These are phyloP conservation scores for Aspergillus spinulosporus DNA, from an alignment of 2,329 filamentous ascomycete species.

Conservation along the genomic window DNA sequence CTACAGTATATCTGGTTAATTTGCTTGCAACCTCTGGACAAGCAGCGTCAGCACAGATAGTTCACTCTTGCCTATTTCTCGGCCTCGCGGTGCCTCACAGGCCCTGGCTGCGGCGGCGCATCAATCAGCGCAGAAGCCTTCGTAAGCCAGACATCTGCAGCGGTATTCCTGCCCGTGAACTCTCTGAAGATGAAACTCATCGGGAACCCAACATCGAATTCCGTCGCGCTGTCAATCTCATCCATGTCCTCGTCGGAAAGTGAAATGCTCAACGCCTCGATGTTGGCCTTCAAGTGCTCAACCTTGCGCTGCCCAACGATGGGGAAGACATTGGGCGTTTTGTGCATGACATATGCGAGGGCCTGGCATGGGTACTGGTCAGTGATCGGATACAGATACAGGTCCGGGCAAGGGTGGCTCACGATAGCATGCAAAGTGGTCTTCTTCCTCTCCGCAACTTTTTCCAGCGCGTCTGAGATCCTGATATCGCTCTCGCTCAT, in stretches of 20 bases:
- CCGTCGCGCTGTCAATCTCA: neutral
- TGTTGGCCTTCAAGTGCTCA: neutral
- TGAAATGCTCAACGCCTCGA: neutral
- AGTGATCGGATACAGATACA: no score
- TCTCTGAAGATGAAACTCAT: neutral
- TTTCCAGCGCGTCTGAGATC: conserved; percentile 17
- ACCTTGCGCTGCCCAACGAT: neutral
- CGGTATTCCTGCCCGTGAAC: neutral
- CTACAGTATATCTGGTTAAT: no score
- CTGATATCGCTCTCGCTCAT: conserved; percentile 10
- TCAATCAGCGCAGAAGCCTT: neutral
- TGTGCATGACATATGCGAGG: conserved; percentile 53
- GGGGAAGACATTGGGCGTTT: neutral
- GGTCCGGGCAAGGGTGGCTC: neutral
- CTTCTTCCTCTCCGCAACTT: conserved; percentile 10
- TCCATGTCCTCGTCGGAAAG: neutral
- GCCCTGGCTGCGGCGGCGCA: neutral
- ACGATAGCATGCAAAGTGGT: conserved; percentile 14
- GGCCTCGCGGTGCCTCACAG: neutral
- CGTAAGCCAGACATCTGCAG: neutral
- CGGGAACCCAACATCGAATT: neutral
- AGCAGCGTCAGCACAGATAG: no score
- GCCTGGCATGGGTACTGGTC: conserved; percentile 23
- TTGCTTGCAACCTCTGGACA: no score
- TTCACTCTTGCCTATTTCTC: neutral